These are phyloP conservation scores for Hypoxylon lenormandii DNA, from an alignment of 495 filamentous ascomycete genomes.

Conservation along the genomic window DNA sequence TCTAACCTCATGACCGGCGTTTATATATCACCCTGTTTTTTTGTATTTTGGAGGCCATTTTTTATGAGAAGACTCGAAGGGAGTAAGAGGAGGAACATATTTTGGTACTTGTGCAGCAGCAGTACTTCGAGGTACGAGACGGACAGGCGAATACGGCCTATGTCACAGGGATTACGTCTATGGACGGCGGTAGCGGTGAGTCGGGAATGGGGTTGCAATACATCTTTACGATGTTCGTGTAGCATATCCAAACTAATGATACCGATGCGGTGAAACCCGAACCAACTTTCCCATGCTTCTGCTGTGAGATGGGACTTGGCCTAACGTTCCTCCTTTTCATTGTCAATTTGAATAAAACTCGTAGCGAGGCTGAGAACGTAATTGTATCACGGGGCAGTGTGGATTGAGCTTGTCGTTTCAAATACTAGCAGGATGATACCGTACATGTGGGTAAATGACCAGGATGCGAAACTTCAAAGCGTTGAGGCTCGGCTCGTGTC, in stretches of 20 bases:
- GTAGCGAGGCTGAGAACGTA: background rate
- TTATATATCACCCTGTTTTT: constrained; percentile 6
- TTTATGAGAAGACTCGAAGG: background rate
- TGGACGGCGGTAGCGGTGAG: background rate
- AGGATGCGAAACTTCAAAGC: constrained; percentile 31
- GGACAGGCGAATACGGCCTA: background rate
- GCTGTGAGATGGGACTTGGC: no score
- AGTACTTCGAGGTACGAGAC: background rate
- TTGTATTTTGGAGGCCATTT: background rate
- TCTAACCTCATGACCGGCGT: constrained; percentile 26
- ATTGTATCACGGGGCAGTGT: constrained; percentile 8
- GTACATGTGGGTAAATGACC: constrained; percentile 28
- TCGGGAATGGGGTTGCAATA: background rate
- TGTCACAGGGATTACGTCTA: background rate
- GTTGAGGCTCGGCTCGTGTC: constrained; percentile 32
- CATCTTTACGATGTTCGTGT: constrained; percentile 29
- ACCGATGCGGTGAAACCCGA: constrained; percentile 27
- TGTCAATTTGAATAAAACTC: background rate
- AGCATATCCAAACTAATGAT: constrained; percentile 28
- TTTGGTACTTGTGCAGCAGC: no score
- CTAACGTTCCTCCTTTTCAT: no score
- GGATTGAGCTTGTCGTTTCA: constrained; percentile 31
- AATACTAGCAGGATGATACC: constrained; percentile 22
- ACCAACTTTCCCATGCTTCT: no score
- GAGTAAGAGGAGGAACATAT: constrained; percentile 1